A percentile compares a stretch with the other conserved stretches of the same genome.
Evolutionary conservation across 345 rosid species (phyloP).

Genomic region (Linum usitatissimum): DNA sequence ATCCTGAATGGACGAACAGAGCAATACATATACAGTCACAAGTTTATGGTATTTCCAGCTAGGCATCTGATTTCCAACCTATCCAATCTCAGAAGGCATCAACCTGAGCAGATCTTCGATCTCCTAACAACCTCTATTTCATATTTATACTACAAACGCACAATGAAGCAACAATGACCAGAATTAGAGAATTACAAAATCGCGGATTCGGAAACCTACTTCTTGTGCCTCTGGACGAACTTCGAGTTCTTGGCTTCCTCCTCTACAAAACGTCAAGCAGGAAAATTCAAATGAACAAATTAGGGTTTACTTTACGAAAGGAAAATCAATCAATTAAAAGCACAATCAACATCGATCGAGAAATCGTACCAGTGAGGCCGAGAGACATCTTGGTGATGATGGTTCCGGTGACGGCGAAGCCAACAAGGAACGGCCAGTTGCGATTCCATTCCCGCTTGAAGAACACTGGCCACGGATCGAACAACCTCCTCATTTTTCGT

Average conservation of each 20-base stretch:
- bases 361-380: slow-evolving; percentile 7
- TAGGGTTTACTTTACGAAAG: not conserved
- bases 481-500: slow-evolving; percentile 1
- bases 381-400: slow-evolving; percentile 6
- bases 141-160: slow-evolving; percentile 5
- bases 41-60: not conserved
- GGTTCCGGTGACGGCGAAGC: slow-evolving; percentile 9
- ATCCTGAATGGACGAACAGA: not conserved
- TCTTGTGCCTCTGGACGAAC: slow-evolving; percentile 74
- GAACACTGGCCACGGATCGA: slow-evolving; percentile 18
- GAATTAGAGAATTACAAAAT: not conserved
- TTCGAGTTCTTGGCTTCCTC: slow-evolving; percentile 79
- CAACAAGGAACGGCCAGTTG: slow-evolving; percentile 12
- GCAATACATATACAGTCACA: not conserved
- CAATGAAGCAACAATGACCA: not conserved
- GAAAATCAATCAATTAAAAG: not conserved
- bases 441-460: slow-evolving; percentile 1
- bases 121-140: not conserved
- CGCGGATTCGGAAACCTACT: slow-evolving; percentile 19
- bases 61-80: not conserved
- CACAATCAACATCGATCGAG: not conserved
- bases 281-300: not conserved
- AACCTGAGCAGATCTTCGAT: not conserved
- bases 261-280: slow-evolving; percentile 30
- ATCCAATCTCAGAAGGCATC: not conserved